Evolutionary conservation across 1,284 basidiomycete genomes (phyloP).

Genomic region (Rhodotorula sp.): DNA sequence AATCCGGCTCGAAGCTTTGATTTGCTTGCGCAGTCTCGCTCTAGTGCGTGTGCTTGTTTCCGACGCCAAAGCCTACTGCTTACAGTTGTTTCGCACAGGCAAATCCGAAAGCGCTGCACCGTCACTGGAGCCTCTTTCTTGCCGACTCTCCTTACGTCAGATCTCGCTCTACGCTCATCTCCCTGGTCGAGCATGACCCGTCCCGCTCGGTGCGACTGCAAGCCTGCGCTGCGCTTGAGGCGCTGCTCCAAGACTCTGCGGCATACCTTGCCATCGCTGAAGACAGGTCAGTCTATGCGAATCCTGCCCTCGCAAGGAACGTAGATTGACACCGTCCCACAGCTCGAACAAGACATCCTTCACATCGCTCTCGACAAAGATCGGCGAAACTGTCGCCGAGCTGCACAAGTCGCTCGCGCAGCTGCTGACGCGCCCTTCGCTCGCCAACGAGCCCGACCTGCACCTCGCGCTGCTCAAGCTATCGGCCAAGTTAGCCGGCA

Average conservation of each 20-base stretch:
- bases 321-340: neutral
- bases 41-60: neutral
- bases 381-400: conserved; percentile 37
- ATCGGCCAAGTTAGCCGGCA: conserved; percentile 7
- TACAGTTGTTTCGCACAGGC: neutral
- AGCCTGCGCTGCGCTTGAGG: conserved; percentile 15
- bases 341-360: conserved; percentile 36
- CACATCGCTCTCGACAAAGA: conserved; percentile 38
- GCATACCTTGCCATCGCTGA: conserved; percentile 30
- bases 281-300: conserved; percentile 23
- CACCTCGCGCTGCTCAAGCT: conserved; percentile 14
- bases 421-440: conserved; percentile 2
- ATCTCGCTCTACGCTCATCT: conserved; percentile 12
- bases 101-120: conserved; percentile 16
- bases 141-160: conserved; percentile 33
- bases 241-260: conserved; percentile 17
- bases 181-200: conserved; percentile 28
- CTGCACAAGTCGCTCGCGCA: conserved; percentile 23
- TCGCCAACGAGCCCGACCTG: neutral
- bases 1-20: conserved; percentile 25
- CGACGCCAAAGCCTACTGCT: neutral
- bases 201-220: conserved; percentile 9
- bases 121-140: conserved; percentile 34
- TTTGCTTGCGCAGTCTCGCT: conserved; percentile 17
- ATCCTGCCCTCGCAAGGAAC: no score